Evolutionary conservation across 345 rosid species (phyloP), one percentile per base, ranked within the genome.

Genomic region (Eucalyptus sideroxylon): DNA sequence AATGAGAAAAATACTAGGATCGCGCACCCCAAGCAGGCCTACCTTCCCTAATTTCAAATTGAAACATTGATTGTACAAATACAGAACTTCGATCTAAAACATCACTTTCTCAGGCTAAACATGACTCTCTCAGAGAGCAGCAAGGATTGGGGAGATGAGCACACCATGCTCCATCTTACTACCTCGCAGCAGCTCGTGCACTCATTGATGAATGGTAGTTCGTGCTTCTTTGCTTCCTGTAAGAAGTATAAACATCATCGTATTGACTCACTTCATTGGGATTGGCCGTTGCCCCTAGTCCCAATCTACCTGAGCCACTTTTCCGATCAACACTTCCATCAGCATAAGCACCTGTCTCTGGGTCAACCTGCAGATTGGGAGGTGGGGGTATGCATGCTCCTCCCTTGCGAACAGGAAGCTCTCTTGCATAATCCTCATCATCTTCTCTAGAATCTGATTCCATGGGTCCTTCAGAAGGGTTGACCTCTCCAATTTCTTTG

Each of bases 331-430:
- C 94, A 34, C 95, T 96, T 88, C 99, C 99, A 91, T 96, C 99
- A 6, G 97, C 96, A 89, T 92, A 96, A 42, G 97, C 90, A 85
- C 99, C 99, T 1, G 98, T 95, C 93, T 97, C 99, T 13, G 97
- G 97, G 90, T 98, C 99, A 27, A 95, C 93, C 93, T 97, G 98
- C 69, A 96, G 95, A 92, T 96, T 96, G 15, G 95, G 93, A 56
- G 99, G 99, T 42, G 99, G 99, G 88, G 99, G 99, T 90, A 97
- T 97, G 92, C 97, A 95, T 11, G 96, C 98, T 90, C 99, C 99
- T 89, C 97, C 98, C 89, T 95, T 96, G 34, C 97, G 96, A 72
- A 91, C 89, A 53, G 95, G 94, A 87, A 95, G 92, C 49, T 93
- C 98, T 89, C 96, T 93, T 89, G 95, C 97, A 17, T 94, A 93